A percentile compares a stretch with the other conserved stretches of the same genome.
phyloP scores from a whole-genome alignment of 306 rosid genomes.

The Vicia sativa region DNA sequence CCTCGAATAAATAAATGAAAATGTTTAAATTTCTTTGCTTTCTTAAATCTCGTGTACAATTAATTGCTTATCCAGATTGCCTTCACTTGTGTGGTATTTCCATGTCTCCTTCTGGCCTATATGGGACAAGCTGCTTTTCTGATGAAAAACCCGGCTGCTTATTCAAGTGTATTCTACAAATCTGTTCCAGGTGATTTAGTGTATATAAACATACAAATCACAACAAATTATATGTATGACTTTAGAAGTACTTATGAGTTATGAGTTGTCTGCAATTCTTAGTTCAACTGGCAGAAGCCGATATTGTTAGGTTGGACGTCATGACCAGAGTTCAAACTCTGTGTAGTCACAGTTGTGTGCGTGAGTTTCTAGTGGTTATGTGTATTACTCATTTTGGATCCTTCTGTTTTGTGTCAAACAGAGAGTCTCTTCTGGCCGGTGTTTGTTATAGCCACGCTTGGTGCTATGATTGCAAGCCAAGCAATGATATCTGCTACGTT shows the following conservation, averaged over 20 bases:
- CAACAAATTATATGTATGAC: not conserved
- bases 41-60: slow-evolving; percentile 2
- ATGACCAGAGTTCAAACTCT: no score
- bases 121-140: slow-evolving; percentile 98
- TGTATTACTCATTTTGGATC: slow-evolving; percentile 22
- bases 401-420: slow-evolving; percentile 49
- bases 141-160: slow-evolving; percentile 54
- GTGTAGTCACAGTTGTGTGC: no score
- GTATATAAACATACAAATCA: not conserved
- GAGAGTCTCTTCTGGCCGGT: slow-evolving; percentile 94
- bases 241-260: not conserved
- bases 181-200: slow-evolving; percentile 85
- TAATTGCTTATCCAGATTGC: slow-evolving; percentile 63
- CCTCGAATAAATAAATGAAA: not conserved
- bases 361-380: not conserved
- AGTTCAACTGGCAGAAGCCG: no score
- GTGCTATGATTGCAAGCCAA: slow-evolving; percentile 99
- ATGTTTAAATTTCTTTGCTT: not conserved
- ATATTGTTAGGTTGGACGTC: no score
- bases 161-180: slow-evolving; percentile 66
- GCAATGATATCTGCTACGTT: slow-evolving; percentile 99
- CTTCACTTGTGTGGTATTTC: slow-evolving; percentile 85
- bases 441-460: slow-evolving; percentile 85
- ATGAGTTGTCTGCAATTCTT: no score
- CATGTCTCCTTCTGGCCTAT: slow-evolving; percentile 92